Evolutionary conservation across 106 monocot species (phyloP), one percentile per base, ranked within the genome.

Genomic region (Apostasia ramifera): DNA sequence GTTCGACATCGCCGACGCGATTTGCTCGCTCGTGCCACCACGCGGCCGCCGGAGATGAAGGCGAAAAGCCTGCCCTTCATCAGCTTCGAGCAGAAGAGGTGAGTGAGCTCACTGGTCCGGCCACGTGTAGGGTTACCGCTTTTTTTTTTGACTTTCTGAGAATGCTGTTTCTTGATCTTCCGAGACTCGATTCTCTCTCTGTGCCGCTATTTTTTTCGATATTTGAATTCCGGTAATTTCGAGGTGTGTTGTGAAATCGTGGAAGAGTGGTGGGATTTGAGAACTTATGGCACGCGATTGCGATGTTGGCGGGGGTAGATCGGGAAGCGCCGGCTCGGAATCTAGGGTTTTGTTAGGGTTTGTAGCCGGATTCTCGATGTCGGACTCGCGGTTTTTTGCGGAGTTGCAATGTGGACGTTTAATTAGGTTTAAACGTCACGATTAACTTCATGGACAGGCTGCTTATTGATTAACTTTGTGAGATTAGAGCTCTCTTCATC

Each of bases 21-120:
- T 13, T 49, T 48, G 48, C 15, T 4, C 37, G 47, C 48, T 37
- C 26, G 65, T 1, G 12, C 48, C 43, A 14, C 47, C 49, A 48
- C 65, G 47, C 26, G 13, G 37, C 65, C 26, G 65, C 65, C 5
- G 65, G 48, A 65, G 47, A 65, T 65, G 65, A 65, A 65, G 65
- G 7, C 65, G 1, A 47, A 7, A 13, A 65, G 65, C 48, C 47
- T 65, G 6, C 65, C 65, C 13, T 1, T 65, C 37, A 49, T 48
- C 49, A 37, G 26, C 26, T 65, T 65, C 13, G 65, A 65, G 9
- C 65, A 48, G 15, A 65, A 65, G 43, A 65, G 65, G 65, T 43
- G 5, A 65, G 65, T 37, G 26, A 26, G 26, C n/a, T 44, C 13
- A 10, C 8, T 14, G 43, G 8, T 47, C 48, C 14, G 40, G 42